Conservation (phyloP, 441 rosid genomes). For the Jatropha podagrica region DNA sequence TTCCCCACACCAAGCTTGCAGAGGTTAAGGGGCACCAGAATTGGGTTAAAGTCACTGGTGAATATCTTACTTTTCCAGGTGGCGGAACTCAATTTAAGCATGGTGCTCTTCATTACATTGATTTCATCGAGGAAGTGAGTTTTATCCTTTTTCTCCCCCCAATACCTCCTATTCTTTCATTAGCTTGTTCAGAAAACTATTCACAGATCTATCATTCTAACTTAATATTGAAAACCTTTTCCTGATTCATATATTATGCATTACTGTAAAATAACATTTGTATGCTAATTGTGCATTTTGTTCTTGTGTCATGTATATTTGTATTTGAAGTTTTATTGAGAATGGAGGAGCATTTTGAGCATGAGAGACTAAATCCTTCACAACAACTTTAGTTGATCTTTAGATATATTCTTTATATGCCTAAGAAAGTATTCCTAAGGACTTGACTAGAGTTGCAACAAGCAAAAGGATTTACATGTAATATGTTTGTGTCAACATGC, state of each 20-base stretch:
- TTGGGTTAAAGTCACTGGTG: slow-evolving; percentile 92
- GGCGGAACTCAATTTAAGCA: slow-evolving; percentile 98
- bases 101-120: slow-evolving; percentile 95
- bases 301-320: neutral
- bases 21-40: slow-evolving; percentile 88
- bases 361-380: neutral
- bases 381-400: neutral
- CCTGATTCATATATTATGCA: neutral
- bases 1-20: slow-evolving; percentile 93
- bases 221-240: neutral
- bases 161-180: neutral
- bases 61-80: slow-evolving; percentile 93
- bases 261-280: neutral
- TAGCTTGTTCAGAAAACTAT: neutral
- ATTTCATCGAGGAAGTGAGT: slow-evolving; percentile 71
- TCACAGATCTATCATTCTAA: neutral
- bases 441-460: neutral
- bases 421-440: neutral
- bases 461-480: neutral
- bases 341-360: neutral
- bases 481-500: slow-evolving; percentile 19
- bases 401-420: neutral
- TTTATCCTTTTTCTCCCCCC: neutral
- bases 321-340: neutral
- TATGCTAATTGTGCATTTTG: neutral